Evolutionary conservation across 208 protist genomes (phyloP).

Genomic region (Trypanosoma conorhini): DNA sequence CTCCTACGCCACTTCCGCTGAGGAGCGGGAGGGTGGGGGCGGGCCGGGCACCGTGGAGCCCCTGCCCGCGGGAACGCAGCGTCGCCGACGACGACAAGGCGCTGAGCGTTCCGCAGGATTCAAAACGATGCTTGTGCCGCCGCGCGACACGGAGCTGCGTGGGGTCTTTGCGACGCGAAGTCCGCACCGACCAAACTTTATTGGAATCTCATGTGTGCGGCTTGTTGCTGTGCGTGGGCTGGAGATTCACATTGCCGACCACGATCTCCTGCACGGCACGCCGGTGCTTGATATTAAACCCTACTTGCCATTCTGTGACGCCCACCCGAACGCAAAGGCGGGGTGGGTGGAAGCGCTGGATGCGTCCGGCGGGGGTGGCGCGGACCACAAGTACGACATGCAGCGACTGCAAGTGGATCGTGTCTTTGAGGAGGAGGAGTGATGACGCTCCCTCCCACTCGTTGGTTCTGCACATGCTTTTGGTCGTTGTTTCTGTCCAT

Average conservation of each 20-base stretch:
- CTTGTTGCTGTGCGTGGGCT: conserved; percentile 80
- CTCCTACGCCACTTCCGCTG: conserved; percentile 45
- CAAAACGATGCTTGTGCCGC: conserved; percentile 86
- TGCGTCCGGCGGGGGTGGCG: conserved; percentile 54
- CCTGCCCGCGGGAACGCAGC: neutral
- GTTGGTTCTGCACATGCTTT: neutral
- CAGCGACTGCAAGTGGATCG: conserved; percentile 65
- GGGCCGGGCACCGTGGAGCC: neutral
- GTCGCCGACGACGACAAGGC: conserved; percentile 58
- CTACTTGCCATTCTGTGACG: conserved; percentile 91
- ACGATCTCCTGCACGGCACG: conserved; percentile 96
- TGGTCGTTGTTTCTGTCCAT: neutral
- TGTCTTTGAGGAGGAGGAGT: conserved; percentile 33
- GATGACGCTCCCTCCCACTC: neutral
- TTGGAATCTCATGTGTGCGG: conserved; percentile 86
- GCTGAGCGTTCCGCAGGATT: conserved; percentile 59
- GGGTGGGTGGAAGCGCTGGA: conserved; percentile 87
- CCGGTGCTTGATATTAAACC: conserved; percentile 97
- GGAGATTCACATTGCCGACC: conserved; percentile 87
- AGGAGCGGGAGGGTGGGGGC: neutral
- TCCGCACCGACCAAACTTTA: conserved; percentile 92
- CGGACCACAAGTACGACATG: conserved; percentile 73
- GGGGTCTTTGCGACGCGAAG: conserved; percentile 93
- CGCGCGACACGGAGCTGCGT: conserved; percentile 72
- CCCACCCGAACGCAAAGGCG: conserved; percentile 67